Percentiles rank a stretch among this genome's conserved stretches.
Evolutionary conservation across 352 stramenopile genomes (phyloP).

Genomic region (Peronospora belbahrii): DNA sequence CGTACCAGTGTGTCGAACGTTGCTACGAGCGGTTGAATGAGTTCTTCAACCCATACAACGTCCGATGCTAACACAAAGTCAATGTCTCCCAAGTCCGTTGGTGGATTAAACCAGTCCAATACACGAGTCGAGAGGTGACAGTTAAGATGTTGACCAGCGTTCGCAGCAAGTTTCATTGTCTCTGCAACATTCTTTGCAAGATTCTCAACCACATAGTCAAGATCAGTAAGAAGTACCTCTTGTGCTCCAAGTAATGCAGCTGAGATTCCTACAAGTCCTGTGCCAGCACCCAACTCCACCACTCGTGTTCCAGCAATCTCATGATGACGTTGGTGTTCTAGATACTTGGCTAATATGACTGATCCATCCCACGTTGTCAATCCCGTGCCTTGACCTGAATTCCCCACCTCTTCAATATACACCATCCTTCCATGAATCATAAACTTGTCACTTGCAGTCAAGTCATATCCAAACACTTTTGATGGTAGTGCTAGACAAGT

Average conservation of each 20-base stretch:
- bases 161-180: constrained; percentile 28
- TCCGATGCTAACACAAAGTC: constrained; percentile 85
- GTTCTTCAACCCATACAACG: constrained; percentile 87
- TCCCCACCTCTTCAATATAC: constrained; percentile 58
- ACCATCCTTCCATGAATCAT: constrained; percentile 45
- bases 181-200: constrained; percentile 42
- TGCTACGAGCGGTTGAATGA: constrained; percentile 76
- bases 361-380: constrained; percentile 89
- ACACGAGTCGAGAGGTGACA: constrained; percentile 24
- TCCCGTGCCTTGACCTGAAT: constrained; percentile 80
- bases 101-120: constrained; percentile 66
- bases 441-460: constrained; percentile 28
- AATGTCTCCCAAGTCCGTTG: constrained; percentile 43
- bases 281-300: constrained; percentile 82
- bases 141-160: background rate
- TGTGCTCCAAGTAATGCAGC: constrained; percentile 63
- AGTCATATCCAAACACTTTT: constrained; percentile 50
- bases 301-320: constrained; percentile 36
- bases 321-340: constrained; percentile 47
- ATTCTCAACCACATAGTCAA: constrained; percentile 85
- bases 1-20: constrained; percentile 54
- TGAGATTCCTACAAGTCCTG: constrained; percentile 78
- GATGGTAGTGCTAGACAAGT: constrained; percentile 40
- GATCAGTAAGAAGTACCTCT: constrained; percentile 79
- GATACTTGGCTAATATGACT: constrained; percentile 87